Evolutionary conservation across 805 yeast genomes (phyloP), one percentile per base, ranked within the genome.

Genomic region (Kodamaea laetipori): DNA sequence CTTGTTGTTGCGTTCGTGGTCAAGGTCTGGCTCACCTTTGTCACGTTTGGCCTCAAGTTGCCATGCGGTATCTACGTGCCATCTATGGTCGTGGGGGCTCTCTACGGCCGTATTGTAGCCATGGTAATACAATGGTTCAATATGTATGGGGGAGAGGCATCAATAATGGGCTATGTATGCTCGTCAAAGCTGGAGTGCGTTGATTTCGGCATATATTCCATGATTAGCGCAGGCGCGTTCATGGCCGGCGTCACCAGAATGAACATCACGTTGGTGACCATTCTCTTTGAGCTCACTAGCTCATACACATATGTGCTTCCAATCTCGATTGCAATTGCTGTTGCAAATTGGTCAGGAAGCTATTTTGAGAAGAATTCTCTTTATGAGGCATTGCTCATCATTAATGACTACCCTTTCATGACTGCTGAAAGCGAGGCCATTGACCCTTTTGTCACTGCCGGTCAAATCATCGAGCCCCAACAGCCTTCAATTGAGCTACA

Each of bases 41-140:
- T 79, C 10, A 77, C 84, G 0, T 77, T 78, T 57, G 85, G 85
- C 1, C 56, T 78, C 39, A 80, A 78, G 50, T 62, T 80, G 2
- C 85, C 85, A 1, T 71, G 78, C 35, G 85, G 85, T 4, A 74
- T 80, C 10, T 80, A 80, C 48, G 81, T 81, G 1, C 86, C 86
- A 4, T 74, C 82, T 1, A 80, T 80, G 85, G 80, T 77, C 1
- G 67, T 75, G 16, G 86, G 86, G 0, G 83, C 84, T 2, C 58
- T 81, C 21, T 79, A 76, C 60, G 84, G 84, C 2, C 55, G 83
- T 8, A 51, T 73, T 1, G 64, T 77, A 45, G 78, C 79, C 1
- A 66, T 74, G 58, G 25, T 55, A 3, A 52, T 77, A 12, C 74
- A 76, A 42, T 69, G 67, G 57, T 31, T 66, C 4, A 69, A 65